Base-by-base conservation (phyloP, 768 basidiomycete genomes). In the Grammothele lineata region DNA sequence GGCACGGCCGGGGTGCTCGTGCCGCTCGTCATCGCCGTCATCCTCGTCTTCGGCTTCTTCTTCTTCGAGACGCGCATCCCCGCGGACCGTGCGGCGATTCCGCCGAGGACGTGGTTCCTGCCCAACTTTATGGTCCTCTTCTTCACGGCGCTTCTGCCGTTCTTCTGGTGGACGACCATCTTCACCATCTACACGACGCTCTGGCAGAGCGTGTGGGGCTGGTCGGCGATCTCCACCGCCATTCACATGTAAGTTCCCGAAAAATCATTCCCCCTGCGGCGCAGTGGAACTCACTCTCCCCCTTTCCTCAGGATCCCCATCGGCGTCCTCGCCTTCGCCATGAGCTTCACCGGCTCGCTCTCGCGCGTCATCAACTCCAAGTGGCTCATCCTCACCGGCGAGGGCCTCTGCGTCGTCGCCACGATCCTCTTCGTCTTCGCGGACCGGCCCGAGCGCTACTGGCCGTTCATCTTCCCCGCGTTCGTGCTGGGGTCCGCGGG, bases 401-500 rank as follows among this genome's bases (percentile, higher is more conserved):
- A 72, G 38, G 44, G 57, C 27, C 51, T 75, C 43, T 54, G 70
- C 33, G 53, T 71, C 27, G 48, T 67, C 11, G 66, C 70, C 12
- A 76, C 71, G 3, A 47, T 64, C 33, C 57, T 79, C 17, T 61
- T 79, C 33, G 68, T 71, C 8, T 62, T 72, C 37, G 71, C 69
- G 0, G 68, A 74, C 48, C 53, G 52, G 5, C 64, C 67, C 11
- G 63, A 63, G 9, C 58, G 65, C 33, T 81, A 80, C 59, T 81
- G 73, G 75, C 43, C 54, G 1, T 65, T 68, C 45, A 62, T 70
- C 37, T 74, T 80, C 51, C 77, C 80, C 36, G 80, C 70, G 14
- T 74, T 78, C 53, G 44, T 67, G 21, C 47, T 80, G 37, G 77
- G 77, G 12, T 69, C 72, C 11, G 63, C 67, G 10, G 79, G 78